Percentiles rank a stretch among this genome's conserved stretches.
phyloP scores from a whole-genome alignment of 2,329 filamentous ascomycete species.

The Colletotrichum cordylinicola region DNA sequence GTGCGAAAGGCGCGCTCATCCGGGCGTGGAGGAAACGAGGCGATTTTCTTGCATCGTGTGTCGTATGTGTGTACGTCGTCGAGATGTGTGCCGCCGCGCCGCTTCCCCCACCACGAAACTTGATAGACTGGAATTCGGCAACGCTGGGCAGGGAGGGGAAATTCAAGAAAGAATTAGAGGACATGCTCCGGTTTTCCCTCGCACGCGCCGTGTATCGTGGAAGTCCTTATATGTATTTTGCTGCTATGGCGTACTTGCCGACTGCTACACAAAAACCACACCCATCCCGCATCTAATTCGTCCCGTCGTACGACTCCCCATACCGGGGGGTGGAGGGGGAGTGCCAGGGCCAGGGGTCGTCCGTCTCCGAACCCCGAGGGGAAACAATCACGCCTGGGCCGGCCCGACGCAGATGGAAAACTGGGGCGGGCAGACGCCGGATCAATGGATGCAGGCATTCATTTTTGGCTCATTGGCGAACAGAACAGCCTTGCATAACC shows the following conservation, averaged over 20 bases:
- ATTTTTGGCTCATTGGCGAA: not conserved
- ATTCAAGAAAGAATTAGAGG: not conserved
- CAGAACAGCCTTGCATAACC: not conserved
- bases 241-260: not conserved
- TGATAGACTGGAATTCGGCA: constrained; percentile 4
- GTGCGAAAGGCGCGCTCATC: not conserved
- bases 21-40: not conserved
- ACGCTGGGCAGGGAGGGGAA: not conserved
- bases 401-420: constrained; percentile 1
- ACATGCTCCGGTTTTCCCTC: not conserved
- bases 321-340: not conserved
- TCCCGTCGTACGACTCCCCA: constrained; percentile 18
- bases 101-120: not conserved
- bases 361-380: constrained; percentile 14
- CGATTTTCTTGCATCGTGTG: not conserved
- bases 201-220: not conserved
- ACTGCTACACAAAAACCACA: not conserved
- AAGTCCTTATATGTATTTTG: not conserved
- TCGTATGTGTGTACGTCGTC: not conserved
- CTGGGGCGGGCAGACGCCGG: not conserved
- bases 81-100: not conserved
- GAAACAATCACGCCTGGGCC: not conserved
- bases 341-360: not conserved
- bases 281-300: not conserved
- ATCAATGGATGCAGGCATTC: not conserved